Evolutionary conservation across 164 flowering plant species (phyloP).

Genomic region (grape (Vitis vinifera)): ASM3070453v1 NC_081818.1:22966501-22967000

Average conservation of each 20-base stretch:
- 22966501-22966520: too few species aligned
- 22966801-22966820: conserved; percentile 4
- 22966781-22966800: conserved; percentile 38
- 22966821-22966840: conserved; percentile 49
- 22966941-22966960: conserved; percentile 46
- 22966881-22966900: background rate
- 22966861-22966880: background rate
- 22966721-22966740: conserved; percentile 24
- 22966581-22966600: too few species aligned
- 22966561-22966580: too few species aligned
- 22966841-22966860: conserved; percentile 51
- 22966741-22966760: conserved; percentile 50
- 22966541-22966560: too few species aligned
- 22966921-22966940: conserved; percentile 22
- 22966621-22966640: too few species aligned
- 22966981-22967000: conserved; percentile 33
- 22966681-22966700: too few species aligned
- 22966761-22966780: conserved; percentile 56
- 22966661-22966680: too few species aligned
- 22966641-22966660: too few species aligned
- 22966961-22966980: conserved; percentile 66
- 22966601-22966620: too few species aligned
- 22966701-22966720: too few species aligned
- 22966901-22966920: too few species aligned
- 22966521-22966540: too few species aligned